Base-by-base conservation (phyloP, 257 asterid genomes). In the Solanum chilense region DNA sequence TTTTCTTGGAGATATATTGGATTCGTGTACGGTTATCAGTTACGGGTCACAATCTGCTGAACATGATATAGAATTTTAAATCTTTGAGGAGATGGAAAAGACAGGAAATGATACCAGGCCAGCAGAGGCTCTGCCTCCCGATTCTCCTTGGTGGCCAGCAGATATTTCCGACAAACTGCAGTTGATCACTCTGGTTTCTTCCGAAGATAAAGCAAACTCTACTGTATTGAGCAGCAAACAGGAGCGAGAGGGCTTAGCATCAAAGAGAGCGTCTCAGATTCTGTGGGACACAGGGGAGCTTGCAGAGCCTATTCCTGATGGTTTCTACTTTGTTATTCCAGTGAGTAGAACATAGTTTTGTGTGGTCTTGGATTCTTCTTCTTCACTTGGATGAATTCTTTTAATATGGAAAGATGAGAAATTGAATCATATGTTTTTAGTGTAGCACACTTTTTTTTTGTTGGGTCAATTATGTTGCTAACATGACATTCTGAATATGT, bases 241-340 rank as follows among this genome's bases (percentile, higher is more conserved):
- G 80, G 96, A 93, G 87, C 84, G 89, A 60, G 94, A 90, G 86
- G 90, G 77, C 88, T 88, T 86, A 83, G 92, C 92, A 74, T 90
- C 91, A 88, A 93, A 91, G 86, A 92, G 89, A 88, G 95, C 92
- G 74, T 96, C 98, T 23, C 98, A 93, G 92, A 90, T 93, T 75
- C 90, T 96, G 91, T 95, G 99, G 99, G 95, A 91, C 88, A 93
- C 97, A 70, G 99, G 99, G 89, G 92, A 91, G 90, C 95, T 96
- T 74, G 71, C 93, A 64, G 98, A 94, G 85, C 94, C 94, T 83
- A 93, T 96, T 87, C 98, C 98, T 60, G 98, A 96, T 90, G 99
- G 99, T 89, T 96, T 96, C 91, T 95, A 95, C 92, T 96, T 94
- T 81, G 93, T 96, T 87, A 90, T 91, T 91, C 97, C 97, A 68